These are phyloP conservation scores for Rhynchospora pubera DNA, from an alignment of 176 grass and related monocot species.

Conservation along the genomic window DNA sequence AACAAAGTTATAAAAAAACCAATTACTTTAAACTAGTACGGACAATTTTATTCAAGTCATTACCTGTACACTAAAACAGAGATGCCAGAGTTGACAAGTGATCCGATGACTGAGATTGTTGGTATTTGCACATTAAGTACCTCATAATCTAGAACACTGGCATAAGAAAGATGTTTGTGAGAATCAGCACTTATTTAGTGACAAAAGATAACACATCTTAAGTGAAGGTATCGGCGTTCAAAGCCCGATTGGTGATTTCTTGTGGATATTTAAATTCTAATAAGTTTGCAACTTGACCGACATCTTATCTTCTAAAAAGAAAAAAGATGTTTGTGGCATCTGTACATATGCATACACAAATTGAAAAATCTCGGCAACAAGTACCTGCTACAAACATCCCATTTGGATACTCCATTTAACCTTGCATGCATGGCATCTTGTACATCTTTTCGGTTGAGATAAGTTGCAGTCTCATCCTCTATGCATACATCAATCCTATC, in stretches of 20 bases:
- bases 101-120: constrained; percentile 60
- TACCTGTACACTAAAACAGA: constrained; percentile 93
- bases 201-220: no score
- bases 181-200: neutral
- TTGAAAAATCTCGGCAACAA: neutral
- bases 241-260: no score
- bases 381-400: constrained; percentile 92
- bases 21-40: neutral
- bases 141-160: constrained; percentile 86
- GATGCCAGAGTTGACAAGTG: constrained; percentile 57
- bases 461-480: constrained; percentile 85
- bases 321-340: neutral
- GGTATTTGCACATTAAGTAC: constrained; percentile 90
- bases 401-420: constrained; percentile 58
- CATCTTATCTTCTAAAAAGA: no score
- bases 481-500: constrained; percentile 85
- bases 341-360: neutral
- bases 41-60: neutral
- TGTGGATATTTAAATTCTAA: neutral
- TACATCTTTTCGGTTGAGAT: constrained; percentile 81
- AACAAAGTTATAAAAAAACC: neutral
- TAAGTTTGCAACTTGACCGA: no score
- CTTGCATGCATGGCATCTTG: constrained; percentile 58
- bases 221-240: no score
- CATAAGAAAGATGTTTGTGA: neutral